Conservation (phyloP, 2,329 filamentous ascomycete genomes). For the Exophiala viscosa region DNA sequence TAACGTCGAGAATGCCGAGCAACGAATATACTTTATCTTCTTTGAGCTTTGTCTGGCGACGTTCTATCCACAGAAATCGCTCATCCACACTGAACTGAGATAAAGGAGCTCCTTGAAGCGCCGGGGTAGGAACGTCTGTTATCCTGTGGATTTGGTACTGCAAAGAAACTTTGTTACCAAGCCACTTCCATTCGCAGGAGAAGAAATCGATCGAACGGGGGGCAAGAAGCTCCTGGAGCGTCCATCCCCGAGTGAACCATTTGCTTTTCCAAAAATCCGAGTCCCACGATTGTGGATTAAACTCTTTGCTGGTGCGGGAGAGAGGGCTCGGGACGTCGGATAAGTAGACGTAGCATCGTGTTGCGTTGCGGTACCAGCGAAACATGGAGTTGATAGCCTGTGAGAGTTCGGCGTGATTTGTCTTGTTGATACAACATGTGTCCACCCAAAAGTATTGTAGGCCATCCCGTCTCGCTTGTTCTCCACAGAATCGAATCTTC, state of each 20-base stretch:
- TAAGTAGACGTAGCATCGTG: slow-evolving; percentile 14
- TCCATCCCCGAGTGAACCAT: too few species aligned
- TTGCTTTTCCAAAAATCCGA: not conserved
- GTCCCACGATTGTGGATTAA: not conserved
- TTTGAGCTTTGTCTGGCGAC: slow-evolving; percentile 8
- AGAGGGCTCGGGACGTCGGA: slow-evolving; percentile 4
- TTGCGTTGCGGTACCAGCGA: slow-evolving; percentile 11
- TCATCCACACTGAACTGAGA: too few species aligned
- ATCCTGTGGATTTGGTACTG: not conserved
- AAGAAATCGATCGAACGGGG: not conserved
- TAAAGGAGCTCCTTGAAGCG: not conserved
- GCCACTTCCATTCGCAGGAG: not conserved
- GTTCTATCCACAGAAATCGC: slow-evolving; percentile 19
- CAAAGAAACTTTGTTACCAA: not conserved
- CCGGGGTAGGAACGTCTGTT: not conserved
- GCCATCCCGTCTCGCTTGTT: slow-evolving; percentile 28
- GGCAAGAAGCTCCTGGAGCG: too few species aligned
- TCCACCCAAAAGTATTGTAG: slow-evolving; percentile 36
- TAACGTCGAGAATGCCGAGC: slow-evolving; percentile 22
- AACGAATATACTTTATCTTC: slow-evolving; percentile 25
- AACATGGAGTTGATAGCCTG: slow-evolving; percentile 15
- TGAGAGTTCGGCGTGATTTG: slow-evolving; percentile 27
- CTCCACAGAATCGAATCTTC: slow-evolving; percentile 15
- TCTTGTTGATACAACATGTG: slow-evolving; percentile 40
- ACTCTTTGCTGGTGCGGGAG: too few species aligned